Evolutionary conservation across 371 early-diverging fungal genomes (phyloP).

Genomic region (Rhizopus delemar): DNA sequence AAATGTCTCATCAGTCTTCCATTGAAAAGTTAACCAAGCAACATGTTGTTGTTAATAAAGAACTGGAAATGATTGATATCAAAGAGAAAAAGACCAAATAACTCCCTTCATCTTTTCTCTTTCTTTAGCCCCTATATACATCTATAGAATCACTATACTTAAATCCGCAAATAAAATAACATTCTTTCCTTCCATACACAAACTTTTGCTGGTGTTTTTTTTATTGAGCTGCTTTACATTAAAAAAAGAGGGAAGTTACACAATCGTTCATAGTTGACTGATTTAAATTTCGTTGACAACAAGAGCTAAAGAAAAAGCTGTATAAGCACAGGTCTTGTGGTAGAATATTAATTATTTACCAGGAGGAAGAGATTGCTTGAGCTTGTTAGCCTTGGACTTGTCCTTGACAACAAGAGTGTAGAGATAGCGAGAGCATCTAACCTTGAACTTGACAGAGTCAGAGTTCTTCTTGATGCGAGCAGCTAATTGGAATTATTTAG

Average conservation of each 20-base stretch:
- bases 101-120: not conserved
- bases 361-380: slow-evolving; percentile 85
- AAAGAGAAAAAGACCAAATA: not conserved
- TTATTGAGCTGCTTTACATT: slow-evolving; percentile 2
- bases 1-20: slow-evolving; percentile 7
- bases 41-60: slow-evolving; percentile 8
- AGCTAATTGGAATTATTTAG: slow-evolving; percentile 42
- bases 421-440: slow-evolving; percentile 92
- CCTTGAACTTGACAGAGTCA: slow-evolving; percentile 93
- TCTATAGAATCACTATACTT: not conserved
- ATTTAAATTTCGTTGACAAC: slow-evolving; percentile 24
- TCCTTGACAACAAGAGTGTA: slow-evolving; percentile 92
- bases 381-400: slow-evolving; percentile 91
- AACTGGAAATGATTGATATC: slow-evolving; percentile 4
- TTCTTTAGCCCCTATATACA: not conserved
- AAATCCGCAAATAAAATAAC: not conserved
- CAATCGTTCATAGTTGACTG: no score
- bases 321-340: not conserved
- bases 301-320: slow-evolving; percentile 13
- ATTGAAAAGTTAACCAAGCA: slow-evolving; percentile 24
- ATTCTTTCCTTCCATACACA: not conserved
- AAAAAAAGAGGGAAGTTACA: not conserved
- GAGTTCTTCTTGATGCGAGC: slow-evolving; percentile 95
- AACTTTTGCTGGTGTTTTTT: not conserved
- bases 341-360: slow-evolving; percentile 47